Evolutionary conservation across 78 protist genomes (phyloP).

Genomic region (Abeoforma whisleri): DNA sequence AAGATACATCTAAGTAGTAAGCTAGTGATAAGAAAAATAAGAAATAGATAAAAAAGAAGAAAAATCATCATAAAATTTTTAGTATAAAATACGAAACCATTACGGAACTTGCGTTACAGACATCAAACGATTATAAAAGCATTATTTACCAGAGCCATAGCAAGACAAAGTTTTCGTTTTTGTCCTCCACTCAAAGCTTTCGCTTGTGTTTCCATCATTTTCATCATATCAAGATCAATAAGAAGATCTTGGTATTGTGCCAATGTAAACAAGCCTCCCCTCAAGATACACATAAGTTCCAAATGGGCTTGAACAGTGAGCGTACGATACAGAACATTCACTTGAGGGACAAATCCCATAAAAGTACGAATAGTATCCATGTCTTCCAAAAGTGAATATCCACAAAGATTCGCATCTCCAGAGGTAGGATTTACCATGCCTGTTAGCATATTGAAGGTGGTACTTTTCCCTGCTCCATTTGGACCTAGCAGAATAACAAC

Average conservation of each 20-base stretch:
- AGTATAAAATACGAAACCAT: too few species aligned
- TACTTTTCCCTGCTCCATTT: constrained; percentile 84
- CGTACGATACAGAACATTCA: neutral
- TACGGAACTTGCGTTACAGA: too few species aligned
- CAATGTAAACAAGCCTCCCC: neutral
- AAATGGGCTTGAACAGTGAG: neutral
- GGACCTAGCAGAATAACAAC: constrained; percentile 69
- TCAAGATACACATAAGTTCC: neutral
- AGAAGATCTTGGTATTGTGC: too few species aligned
- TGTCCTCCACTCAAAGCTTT: constrained; percentile 55
- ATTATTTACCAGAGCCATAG: constrained; percentile 54
- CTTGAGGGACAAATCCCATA: neutral
- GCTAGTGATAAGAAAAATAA: neutral
- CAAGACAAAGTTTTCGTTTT: constrained; percentile 58
- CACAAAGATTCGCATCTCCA: constrained; percentile 21
- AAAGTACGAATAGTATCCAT: neutral
- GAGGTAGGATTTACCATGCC: neutral
- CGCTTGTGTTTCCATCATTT: neutral
- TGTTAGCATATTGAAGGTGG: constrained; percentile 50
- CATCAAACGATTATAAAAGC: too few species aligned
- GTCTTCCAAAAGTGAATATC: neutral
- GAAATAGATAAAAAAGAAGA: too few species aligned
- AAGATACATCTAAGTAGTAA: neutral
- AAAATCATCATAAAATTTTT: too few species aligned
- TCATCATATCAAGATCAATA: neutral